Evolutionary conservation across 768 basidiomycete genomes (phyloP).

Genomic region (Candolleomyces eurysporus): DNA sequence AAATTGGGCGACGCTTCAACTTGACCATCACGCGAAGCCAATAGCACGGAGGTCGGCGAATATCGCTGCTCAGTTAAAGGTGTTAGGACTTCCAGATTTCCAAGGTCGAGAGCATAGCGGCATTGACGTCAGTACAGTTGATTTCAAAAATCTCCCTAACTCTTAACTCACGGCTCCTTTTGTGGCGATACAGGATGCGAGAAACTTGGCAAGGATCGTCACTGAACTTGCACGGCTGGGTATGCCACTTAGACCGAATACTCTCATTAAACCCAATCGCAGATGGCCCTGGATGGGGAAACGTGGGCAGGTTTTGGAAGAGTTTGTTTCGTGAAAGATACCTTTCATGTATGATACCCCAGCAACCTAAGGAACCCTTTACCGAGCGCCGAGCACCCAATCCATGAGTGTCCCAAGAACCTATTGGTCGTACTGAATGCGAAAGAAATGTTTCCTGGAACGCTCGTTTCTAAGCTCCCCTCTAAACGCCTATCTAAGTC

Average conservation of each 20-base stretch:
- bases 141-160: background rate
- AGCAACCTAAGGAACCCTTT: too few relatives aligned
- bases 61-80: slow-evolving; percentile 70
- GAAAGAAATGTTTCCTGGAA: too few relatives aligned
- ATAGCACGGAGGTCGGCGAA: slow-evolving; percentile 46
- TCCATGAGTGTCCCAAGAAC: too few relatives aligned
- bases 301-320: slow-evolving; percentile 62
- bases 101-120: slow-evolving; percentile 86
- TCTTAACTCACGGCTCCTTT: slow-evolving; percentile 17
- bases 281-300: slow-evolving; percentile 88
- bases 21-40: slow-evolving; percentile 7
- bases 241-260: slow-evolving; percentile 70
- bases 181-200: slow-evolving; percentile 63
- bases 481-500: background rate
- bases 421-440: too few relatives aligned
- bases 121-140: slow-evolving; percentile 69
- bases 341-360: slow-evolving; percentile 3
- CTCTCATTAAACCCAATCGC: slow-evolving; percentile 57
- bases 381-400: too few relatives aligned
- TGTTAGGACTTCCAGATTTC: slow-evolving; percentile 73
- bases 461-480: too few relatives aligned
- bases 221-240: slow-evolving; percentile 73
- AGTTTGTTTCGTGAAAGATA: slow-evolving; percentile 20
- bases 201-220: slow-evolving; percentile 84
- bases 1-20: background rate